Conservation (phyloP, 441 rosid species). For the Dalechampia spathulata region DNA sequence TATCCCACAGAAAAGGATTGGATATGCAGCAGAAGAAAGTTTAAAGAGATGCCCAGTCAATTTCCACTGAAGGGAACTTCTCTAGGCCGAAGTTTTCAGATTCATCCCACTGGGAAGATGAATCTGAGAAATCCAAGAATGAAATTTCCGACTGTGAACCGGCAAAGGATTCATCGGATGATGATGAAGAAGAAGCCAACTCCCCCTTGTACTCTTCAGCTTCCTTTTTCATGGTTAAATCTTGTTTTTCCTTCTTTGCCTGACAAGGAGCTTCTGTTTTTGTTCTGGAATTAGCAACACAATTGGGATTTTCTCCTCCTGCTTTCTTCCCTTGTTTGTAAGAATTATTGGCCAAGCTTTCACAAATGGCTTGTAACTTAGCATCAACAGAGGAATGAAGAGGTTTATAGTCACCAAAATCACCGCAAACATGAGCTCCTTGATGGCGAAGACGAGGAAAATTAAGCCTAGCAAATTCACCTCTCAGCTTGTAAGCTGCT, state of each 20-base stretch:
- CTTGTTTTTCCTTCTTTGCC: conserved; percentile 21
- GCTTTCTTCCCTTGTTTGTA: conserved; percentile 41
- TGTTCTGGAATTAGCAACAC: conserved; percentile 16
- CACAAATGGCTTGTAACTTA: conserved; percentile 70
- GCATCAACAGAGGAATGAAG: conserved; percentile 82
- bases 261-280: too few relatives aligned
- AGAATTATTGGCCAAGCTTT: conserved; percentile 30
- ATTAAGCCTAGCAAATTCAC: conserved; percentile 78
- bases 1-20: too few relatives aligned
- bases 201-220: conserved; percentile 19
- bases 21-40: conserved; percentile 11
- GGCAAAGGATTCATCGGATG: conserved; percentile 39
- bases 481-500: conserved; percentile 82
- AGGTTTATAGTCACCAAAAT: conserved; percentile 50
- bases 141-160: conserved; percentile 51
- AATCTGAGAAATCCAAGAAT: conserved; percentile 40
- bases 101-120: conserved; percentile 32
- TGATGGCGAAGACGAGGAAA: conserved; percentile 56
- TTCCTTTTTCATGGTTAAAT: conserved; percentile 6
- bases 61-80: conserved; percentile 73
- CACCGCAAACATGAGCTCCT: conserved; percentile 30
- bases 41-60: conserved; percentile 70
- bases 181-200: conserved; percentile 21
- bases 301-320: conserved; percentile 5
- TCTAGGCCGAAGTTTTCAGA: conserved; percentile 41